Evolutionary conservation across 108 stramenopile genomes (phyloP).

Genomic region (Nitzschia sp.): DNA sequence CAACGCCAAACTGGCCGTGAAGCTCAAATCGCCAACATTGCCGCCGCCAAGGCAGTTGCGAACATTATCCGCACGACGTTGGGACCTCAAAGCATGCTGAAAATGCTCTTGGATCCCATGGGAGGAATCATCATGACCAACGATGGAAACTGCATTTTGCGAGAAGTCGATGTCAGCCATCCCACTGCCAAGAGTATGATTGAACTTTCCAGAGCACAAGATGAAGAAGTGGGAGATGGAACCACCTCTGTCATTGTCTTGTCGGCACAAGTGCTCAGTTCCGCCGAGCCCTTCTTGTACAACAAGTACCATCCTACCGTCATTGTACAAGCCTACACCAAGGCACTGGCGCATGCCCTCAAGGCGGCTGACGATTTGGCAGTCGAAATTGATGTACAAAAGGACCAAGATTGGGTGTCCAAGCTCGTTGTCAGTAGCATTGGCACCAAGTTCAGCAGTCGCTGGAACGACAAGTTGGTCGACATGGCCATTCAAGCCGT

Average conservation of each 20-base stretch:
- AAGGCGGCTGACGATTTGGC: constrained; percentile 87
- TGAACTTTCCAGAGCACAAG: constrained; percentile 95
- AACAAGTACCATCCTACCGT: constrained; percentile 96
- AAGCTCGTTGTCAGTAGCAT: constrained; percentile 91
- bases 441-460: constrained; percentile 95
- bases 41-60: constrained; percentile 91
- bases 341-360: constrained; percentile 90
- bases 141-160: constrained; percentile 99
- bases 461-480: constrained; percentile 97
- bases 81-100: constrained; percentile 98
- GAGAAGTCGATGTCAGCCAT: constrained; percentile 99
- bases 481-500: constrained; percentile 98
- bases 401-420: constrained; percentile 83
- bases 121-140: constrained; percentile 99
- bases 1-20: constrained; percentile 96
- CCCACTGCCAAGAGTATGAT: constrained; percentile 99
- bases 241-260: constrained; percentile 99
- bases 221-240: constrained; percentile 99
- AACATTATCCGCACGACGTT: constrained; percentile 98
- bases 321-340: constrained; percentile 93
- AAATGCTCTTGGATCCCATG: constrained; percentile 99
- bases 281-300: constrained; percentile 95
- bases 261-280: constrained; percentile 95
- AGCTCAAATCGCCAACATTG: constrained; percentile 96
- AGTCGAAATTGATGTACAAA: constrained; percentile 77